phyloP scores from a whole-genome alignment of 2,329 filamentous ascomycete species.

The Aspergillus ochraceoroseus region DNA sequence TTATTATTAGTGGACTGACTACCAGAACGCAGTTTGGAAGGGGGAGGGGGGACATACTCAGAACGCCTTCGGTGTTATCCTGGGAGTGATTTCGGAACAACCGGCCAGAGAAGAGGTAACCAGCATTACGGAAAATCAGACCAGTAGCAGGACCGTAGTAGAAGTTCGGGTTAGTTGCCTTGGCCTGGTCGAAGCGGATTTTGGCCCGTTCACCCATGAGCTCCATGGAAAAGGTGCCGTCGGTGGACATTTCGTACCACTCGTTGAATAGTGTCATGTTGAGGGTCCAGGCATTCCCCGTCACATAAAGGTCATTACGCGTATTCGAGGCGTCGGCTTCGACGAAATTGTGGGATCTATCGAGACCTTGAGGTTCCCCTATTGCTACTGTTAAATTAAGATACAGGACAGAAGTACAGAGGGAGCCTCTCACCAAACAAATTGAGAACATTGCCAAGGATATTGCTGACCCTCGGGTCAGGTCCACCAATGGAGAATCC shows the following conservation, averaged over 20 bases:
- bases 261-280: conserved; percentile 51
- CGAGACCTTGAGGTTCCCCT: conserved; percentile 47
- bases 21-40: conserved; percentile 12
- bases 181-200: conserved; percentile 46
- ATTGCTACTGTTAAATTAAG: conserved; percentile 1
- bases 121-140: conserved; percentile 48
- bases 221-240: conserved; percentile 42
- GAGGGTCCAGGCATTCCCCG: conserved; percentile 49
- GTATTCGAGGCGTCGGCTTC: conserved; percentile 53
- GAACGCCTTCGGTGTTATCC: conserved; percentile 39
- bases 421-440: conserved; percentile 35
- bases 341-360: conserved; percentile 53
- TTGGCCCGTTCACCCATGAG: conserved; percentile 44
- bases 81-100: conserved; percentile 45
- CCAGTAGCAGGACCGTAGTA: conserved; percentile 53
- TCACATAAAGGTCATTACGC: conserved; percentile 51
- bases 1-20: background rate
- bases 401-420: background rate
- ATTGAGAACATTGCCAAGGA: conserved; percentile 44
- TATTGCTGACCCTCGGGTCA: conserved; percentile 36
- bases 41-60: conserved; percentile 29
- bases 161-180: conserved; percentile 51
- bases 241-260: conserved; percentile 42
- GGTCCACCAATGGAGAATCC: conserved; percentile 53
- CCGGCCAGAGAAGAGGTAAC: conserved; percentile 44